phyloP scores from a whole-genome alignment of 2,329 filamentous ascomycete genomes.

The Chaetomium sp. region DNA sequence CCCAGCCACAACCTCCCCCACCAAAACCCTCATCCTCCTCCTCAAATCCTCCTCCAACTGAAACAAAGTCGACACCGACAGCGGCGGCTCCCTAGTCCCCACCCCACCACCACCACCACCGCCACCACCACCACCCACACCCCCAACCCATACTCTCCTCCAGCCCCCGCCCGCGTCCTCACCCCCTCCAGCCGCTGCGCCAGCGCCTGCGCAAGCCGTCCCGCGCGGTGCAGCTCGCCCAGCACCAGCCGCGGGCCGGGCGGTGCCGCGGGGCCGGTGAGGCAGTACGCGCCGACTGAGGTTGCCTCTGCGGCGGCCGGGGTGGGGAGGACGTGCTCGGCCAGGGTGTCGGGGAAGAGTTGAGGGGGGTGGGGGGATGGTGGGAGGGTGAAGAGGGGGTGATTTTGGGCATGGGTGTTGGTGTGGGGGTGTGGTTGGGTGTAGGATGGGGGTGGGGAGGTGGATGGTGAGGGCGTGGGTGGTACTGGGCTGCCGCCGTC shows the following conservation, averaged over 20 bases:
- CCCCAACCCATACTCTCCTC: background rate
- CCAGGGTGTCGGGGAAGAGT: background rate
- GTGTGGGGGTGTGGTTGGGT: background rate
- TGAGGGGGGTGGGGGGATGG: no score
- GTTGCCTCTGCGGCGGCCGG: conserved; percentile 32
- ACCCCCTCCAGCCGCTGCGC: conserved; percentile 30
- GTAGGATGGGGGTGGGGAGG: background rate
- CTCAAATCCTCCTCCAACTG: conserved; percentile 1
- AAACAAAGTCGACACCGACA: background rate
- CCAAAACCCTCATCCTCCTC: background rate
- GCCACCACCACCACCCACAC: background rate
- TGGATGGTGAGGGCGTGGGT: background rate
- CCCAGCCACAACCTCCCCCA: background rate
- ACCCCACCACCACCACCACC: background rate
- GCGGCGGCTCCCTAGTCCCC: background rate
- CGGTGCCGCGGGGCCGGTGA: background rate
- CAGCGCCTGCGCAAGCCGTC: conserved; percentile 37
- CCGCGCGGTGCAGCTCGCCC: conserved; percentile 42
- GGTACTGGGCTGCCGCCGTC: background rate
- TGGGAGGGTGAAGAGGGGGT: background rate
- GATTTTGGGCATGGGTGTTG: background rate
- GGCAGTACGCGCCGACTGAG: background rate
- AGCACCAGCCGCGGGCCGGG: conserved; percentile 39
- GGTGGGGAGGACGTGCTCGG: background rate
- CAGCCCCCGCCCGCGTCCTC: background rate